Evolutionary conservation across 441 rosid genomes (phyloP), one percentile per base, ranked within the genome.

Genomic region (Syzygium malaccense): DNA sequence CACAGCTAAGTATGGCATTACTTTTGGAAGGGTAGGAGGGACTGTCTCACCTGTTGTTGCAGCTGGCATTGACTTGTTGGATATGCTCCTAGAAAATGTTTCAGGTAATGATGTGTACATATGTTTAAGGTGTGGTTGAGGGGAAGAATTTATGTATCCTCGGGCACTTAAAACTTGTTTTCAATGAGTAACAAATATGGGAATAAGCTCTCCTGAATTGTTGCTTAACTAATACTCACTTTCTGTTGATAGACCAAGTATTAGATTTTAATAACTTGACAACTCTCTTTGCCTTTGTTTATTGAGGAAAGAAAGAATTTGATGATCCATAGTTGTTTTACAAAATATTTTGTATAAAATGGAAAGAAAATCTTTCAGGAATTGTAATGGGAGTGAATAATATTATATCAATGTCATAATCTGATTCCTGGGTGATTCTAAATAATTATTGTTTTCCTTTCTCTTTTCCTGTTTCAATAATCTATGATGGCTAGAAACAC

Each of bases 31-130:
- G 86, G 92, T 90, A 89, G 92, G 97, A 83, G 98, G 97, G 85
- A 93, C 89, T 87, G 94, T 95, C 88, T 94, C 97, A 83, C 89
- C 96, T 87, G 91, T 91, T 30, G 96, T 94, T 91, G 99, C 98
- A n/a, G 97, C 95, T 88, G 96, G 96, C 89, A 89, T 98, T 86
- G 98, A 97, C 90, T 98, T 95, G 94, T 94, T 98, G 91, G 99
- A 97, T 92, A 93, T 98, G 33, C 89, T 96, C 93, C 95, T 96
- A 89, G 98, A 97, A 92, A 91, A 94, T 92, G 96, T 91, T 90
- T 92, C 98, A 94, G 98, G 99, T 98, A 92, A 89, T 66, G 87
- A 87, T 87, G 79, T 33, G 75, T 28, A 18, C 56, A 84, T 89
- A 71, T 83, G 14, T 88, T 64, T 62, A n/a, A 90, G 83, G 71